A percentile compares a stretch with the other conserved stretches of the same genome.
Evolutionary conservation across 1,284 basidiomycete species (phyloP).

Genomic region (Blastosporella zonata): DNA sequence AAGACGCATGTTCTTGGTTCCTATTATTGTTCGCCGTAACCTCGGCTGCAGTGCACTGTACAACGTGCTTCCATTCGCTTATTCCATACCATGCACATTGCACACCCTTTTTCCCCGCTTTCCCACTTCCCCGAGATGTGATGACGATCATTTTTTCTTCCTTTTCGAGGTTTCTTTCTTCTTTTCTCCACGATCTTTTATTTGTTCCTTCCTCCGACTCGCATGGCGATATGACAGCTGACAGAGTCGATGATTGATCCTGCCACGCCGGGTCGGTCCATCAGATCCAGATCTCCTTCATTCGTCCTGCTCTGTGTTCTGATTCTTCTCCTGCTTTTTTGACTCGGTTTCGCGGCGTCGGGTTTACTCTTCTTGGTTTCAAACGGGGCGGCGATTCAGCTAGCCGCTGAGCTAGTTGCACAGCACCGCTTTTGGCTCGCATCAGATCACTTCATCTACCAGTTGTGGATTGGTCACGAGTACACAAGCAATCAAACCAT

Average conservation of each 20-base stretch:
- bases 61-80: neutral
- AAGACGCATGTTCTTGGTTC: neutral
- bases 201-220: constrained; percentile 4
- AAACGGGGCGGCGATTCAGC: too few species aligned
- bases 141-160: neutral
- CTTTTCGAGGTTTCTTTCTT: neutral
- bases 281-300: neutral
- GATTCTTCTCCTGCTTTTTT: too few species aligned
- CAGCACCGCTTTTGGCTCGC: neutral
- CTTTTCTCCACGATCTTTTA: neutral
- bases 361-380: too few species aligned
- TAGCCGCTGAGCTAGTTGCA: too few species aligned
- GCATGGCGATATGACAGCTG: neutral
- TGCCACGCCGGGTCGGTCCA: constrained; percentile 6
- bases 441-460: neutral
- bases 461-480: too few species aligned
- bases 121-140: neutral
- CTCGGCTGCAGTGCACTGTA: too few species aligned
- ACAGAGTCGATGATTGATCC: constrained; percentile 11
- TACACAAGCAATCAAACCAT: neutral
- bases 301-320: neutral
- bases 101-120: neutral
- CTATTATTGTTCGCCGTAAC: neutral
- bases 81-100: neutral
- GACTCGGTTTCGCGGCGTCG: too few species aligned